Percentiles rank a stretch among this genome's conserved stretches.
Evolutionary conservation across 768 basidiomycete species (phyloP).

Genomic region (Hericium coralloides): DNA sequence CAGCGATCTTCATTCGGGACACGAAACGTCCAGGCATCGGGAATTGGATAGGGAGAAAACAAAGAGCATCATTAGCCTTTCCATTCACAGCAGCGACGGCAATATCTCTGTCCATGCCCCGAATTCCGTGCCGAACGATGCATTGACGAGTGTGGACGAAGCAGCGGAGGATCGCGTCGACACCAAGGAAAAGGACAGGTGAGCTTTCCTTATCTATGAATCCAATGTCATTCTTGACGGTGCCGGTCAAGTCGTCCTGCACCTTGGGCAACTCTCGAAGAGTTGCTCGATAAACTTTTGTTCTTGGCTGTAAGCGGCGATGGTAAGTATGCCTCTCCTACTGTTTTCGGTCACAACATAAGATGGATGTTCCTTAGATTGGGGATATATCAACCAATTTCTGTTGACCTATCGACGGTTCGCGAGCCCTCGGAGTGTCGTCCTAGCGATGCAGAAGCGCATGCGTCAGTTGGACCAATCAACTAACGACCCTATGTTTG

Average conservation of each 20-base stretch:
- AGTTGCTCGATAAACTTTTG: slow-evolving; percentile 72
- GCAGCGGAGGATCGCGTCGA: slow-evolving; percentile 8
- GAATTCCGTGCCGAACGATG: slow-evolving; percentile 1
- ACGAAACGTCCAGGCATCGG: slow-evolving; percentile 28
- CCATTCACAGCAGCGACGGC: neutral
- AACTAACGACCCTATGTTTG: slow-evolving; percentile 75
- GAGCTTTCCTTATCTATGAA: neutral
- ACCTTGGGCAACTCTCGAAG: slow-evolving; percentile 70
- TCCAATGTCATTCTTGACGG: neutral
- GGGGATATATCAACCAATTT: slow-evolving; percentile 71
- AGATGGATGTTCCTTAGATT: slow-evolving; percentile 37
- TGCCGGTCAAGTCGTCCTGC: slow-evolving; percentile 40
- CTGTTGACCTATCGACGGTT: slow-evolving; percentile 80
- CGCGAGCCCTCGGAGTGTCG: slow-evolving; percentile 64
- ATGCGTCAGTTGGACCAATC: slow-evolving; percentile 70
- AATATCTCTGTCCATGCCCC: slow-evolving; percentile 1
- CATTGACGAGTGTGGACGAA: slow-evolving; percentile 5
- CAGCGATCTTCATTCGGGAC: slow-evolving; percentile 39
- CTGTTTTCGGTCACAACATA: slow-evolving; percentile 2
- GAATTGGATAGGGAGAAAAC: slow-evolving; percentile 15
- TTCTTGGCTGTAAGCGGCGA: slow-evolving; percentile 81
- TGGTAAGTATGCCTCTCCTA: slow-evolving; percentile 34
- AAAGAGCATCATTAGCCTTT: slow-evolving; percentile 8
- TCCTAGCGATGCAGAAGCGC: slow-evolving; percentile 84
- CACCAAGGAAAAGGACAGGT: slow-evolving; percentile 38